A percentile compares a stretch with the other conserved stretches of the same genome.
Conservation (phyloP, 2,329 filamentous ascomycete species). For the Trichoderma cornu-damae region DNA sequence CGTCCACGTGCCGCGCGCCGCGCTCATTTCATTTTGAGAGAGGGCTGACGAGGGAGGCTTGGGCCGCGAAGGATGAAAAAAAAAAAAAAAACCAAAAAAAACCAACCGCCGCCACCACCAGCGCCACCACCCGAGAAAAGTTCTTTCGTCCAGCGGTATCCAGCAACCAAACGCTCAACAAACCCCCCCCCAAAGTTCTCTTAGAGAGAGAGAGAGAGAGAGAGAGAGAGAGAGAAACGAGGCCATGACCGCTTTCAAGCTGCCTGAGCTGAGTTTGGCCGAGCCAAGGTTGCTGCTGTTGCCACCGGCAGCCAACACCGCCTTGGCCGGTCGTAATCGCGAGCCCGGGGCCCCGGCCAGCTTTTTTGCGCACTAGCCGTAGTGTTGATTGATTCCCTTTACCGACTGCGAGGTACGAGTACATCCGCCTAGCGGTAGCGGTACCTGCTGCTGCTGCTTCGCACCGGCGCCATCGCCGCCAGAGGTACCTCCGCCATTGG, state of each 20-base stretch:
- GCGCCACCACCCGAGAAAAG: no score
- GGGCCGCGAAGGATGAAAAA: background rate
- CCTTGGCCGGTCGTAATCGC: conserved; percentile 10
- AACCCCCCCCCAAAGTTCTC: no score
- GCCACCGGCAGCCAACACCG: conserved; percentile 10
- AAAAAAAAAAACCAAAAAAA: background rate
- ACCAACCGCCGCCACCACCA: no score
- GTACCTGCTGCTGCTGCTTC: no score
- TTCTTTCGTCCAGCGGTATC: no score
- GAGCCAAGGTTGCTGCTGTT: background rate
- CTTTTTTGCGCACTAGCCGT: background rate
- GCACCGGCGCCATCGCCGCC: no score
- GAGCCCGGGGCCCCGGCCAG: background rate
- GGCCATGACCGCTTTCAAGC: background rate
- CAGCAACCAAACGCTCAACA: no score
- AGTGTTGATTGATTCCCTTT: background rate
- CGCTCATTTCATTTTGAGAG: no score
- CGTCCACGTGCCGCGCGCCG: conserved; percentile 11
- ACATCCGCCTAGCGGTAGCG: no score
- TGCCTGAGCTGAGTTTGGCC: background rate
- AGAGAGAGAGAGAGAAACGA: background rate
- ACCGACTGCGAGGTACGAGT: no score
- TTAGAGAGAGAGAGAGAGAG: no score
- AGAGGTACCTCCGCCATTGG: no score
- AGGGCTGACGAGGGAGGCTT: background rate